Evolutionary conservation across 179 eudicot species (phyloP).

Genomic region (Silene vulgaris): DNA sequence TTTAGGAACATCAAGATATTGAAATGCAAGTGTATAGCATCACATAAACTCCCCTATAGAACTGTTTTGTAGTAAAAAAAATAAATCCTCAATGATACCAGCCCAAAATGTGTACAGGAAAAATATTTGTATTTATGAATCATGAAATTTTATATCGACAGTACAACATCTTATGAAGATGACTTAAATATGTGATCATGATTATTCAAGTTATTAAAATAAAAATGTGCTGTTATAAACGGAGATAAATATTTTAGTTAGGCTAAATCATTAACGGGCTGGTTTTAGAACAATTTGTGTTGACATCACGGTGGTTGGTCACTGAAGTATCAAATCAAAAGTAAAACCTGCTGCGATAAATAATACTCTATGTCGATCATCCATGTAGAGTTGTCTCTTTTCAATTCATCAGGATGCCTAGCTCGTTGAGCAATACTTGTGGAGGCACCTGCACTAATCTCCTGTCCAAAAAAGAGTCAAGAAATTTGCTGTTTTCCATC

Average conservation of each 20-base stretch:
- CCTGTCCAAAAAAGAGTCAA: constrained; percentile 37
- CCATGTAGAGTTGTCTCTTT: constrained; percentile 65
- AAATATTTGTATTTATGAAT: not conserved
- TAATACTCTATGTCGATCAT: constrained; percentile 89
- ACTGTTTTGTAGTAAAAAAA: not conserved
- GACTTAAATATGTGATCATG: not conserved
- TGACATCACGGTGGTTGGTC: not conserved
- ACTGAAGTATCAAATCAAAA: constrained; percentile 14
- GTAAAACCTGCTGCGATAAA: constrained; percentile 79
- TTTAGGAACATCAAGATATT: constrained; percentile 12
- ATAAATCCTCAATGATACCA: not conserved
- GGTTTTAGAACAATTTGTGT: not conserved
- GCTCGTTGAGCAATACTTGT: constrained; percentile 92
- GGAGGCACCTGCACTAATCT: constrained; percentile 48
- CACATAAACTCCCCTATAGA: not conserved
- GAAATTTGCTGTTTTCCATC: not conserved
- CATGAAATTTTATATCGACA: not conserved
- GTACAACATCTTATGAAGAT: not conserved
- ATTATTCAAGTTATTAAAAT: not conserved
- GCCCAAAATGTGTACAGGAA: not conserved
- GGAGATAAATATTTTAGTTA: not conserved
- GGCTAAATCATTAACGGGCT: not conserved
- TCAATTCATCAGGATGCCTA: constrained; percentile 94
- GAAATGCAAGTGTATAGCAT: not conserved
- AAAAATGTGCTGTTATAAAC: not conserved